Evolutionary conservation across 495 filamentous ascomycete species (phyloP), one percentile per base, ranked within the genome.

Genomic region (Ascodesmis nigricans): DNA sequence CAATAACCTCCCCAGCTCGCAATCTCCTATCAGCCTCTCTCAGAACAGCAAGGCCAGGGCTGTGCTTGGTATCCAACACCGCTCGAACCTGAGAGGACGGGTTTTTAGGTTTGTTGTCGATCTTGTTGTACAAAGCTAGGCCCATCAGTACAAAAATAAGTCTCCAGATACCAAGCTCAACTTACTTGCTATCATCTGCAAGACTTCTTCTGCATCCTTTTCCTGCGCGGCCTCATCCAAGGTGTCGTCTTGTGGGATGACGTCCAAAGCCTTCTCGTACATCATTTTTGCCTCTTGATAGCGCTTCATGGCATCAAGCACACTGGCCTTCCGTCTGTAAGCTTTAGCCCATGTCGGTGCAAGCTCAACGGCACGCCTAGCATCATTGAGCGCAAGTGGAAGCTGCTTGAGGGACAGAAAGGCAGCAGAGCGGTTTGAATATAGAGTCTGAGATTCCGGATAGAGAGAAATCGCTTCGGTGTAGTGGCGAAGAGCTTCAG

Each of bases 331-430:
- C 15, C 47, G 26, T 11, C 47, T 33, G 11, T 45, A 49, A 1
- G 41, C 47, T 8, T 49, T 49, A 0, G 46, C 23, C 47, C 47
- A 50, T 13, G 31, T 48, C 0, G 46, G 46, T 15, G 49, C 38
- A 7, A 49, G 34, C 41, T 50, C 33, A 11, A 45, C 39, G 9
- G 41, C 37, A 27, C 21, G 34, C 10, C 45, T 50, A 22, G 47
- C 47, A 37, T 50, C 47, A 25, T 49, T 42, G 5, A 50, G 16
- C 1, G 47, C 47, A 1, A 42, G 38, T 1, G 21, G 21, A 8
- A 45, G 33, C 21, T 48, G 49, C 6, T 49, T 44, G 33, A 50
- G 40, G 2, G 46, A 41, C 28, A 49, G 22, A 5, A 50, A 26
- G 5, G 46, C 29, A 5, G 46, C 47, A 5, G 41, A 39, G 17